phyloP scores from a whole-genome alignment of 148 eudicot species.

The Rhododendron ferrugineum region DNA sequence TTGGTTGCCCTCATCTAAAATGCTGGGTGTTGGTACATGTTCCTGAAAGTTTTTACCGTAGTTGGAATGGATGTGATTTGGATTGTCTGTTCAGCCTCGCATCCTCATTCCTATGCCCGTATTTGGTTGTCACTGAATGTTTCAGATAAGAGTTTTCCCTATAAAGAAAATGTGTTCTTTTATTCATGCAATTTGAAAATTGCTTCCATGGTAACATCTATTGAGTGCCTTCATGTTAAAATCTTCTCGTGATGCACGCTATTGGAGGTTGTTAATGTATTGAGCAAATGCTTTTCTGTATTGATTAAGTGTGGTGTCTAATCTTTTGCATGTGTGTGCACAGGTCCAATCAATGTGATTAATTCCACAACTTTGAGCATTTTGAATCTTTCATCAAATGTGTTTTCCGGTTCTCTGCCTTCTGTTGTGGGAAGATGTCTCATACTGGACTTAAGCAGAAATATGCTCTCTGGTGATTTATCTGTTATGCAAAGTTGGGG shows the following conservation, averaged over 20 bases:
- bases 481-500: slow-evolving; percentile 46
- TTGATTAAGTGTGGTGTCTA: not conserved
- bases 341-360: slow-evolving; percentile 69
- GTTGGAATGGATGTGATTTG: not conserved
- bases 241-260: not conserved
- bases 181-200: not conserved
- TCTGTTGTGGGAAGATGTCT: slow-evolving; percentile 42
- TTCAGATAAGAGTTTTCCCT: not conserved
- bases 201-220: not conserved
- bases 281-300: slow-evolving; percentile 12
- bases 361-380: slow-evolving; percentile 66
- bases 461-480: slow-evolving; percentile 47
- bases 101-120: not conserved
- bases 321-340: slow-evolving; percentile 11
- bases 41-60: not conserved
- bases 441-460: slow-evolving; percentile 54
- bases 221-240: not conserved
- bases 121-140: not conserved
- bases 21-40: slow-evolving; percentile 5
- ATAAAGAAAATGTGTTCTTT: not conserved
- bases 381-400: slow-evolving; percentile 56
- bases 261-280: not conserved
- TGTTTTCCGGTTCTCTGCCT: slow-evolving; percentile 51
- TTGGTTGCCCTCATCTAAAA: not conserved
- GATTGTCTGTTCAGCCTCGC: not conserved